Evolutionary conservation across 1,284 basidiomycete species (phyloP), one percentile per base, ranked within the genome.

Genomic region (Boletus smithii): DNA sequence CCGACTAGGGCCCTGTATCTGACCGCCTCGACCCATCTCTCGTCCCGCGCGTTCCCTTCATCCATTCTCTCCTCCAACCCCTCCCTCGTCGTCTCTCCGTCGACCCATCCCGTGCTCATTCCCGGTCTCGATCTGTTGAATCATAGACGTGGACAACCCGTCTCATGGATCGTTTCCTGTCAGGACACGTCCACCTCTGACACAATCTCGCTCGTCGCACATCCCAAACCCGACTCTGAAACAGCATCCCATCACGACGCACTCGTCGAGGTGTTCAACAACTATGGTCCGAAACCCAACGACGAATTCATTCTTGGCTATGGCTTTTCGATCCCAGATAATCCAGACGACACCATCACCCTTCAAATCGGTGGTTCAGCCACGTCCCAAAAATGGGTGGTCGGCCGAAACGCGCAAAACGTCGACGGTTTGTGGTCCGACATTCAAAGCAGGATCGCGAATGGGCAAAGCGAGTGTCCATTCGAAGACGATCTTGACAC

Each of bases 21-120:
- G 4, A 74, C 79, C 0, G 81, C 86, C 2, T 72, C 82, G 14
- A 91, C 88, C 0, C 85, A 89, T 60, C 72, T 91, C 34, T 89
- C 90, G 0, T 94, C 92, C 2, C 80, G 93, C 36, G 88, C 91
- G 0, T 95, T 95, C 61, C 90, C 91, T 0, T 94, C 91, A 0
- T 81, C 82, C 2, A 68, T 95, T 10, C 74, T 95, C 22, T 81
- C 80, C 5, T 56, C 69, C 5, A 69, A 59, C 0, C 81, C 85
- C 4, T 72, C 80, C 0, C 72, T 85, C n/a, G 51, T 71, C 18
- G 61, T 73, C 7, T 71, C 73, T 5, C 63, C 73, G 0, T 66
- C 75, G 7, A 81, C 85, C 0, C 76, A 88, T 49, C 90, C 90
- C 0, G 75, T 95, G 8, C 79, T 95, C 26, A 73, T 95, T 27